Percentiles rank a stretch among this genome's conserved stretches.
phyloP scores from a whole-genome alignment of 129 eudicot species.

The Dittrichia graveolens region DNA sequence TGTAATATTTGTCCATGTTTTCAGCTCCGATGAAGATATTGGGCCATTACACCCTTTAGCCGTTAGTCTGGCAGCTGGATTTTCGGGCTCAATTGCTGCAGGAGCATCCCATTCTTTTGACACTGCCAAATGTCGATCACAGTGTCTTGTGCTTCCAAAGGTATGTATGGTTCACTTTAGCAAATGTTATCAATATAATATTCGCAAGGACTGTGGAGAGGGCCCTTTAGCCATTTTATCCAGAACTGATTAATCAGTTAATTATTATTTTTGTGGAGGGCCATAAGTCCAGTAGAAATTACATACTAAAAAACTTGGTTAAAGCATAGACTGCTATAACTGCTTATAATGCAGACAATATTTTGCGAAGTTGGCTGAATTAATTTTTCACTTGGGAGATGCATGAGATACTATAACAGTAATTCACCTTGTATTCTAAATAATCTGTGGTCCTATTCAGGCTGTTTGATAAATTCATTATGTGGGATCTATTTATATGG shows the following conservation, averaged over 20 bases:
- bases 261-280: neutral
- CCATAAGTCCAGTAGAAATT: neutral
- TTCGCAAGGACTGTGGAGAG: neutral
- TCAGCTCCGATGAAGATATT: constrained; percentile 67
- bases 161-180: constrained; percentile 41
- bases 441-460: too few relatives aligned
- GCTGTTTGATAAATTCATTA: too few relatives aligned
- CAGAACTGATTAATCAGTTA: neutral
- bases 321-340: too few relatives aligned
- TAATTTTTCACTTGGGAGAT: too few relatives aligned
- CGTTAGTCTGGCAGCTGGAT: constrained; percentile 78
- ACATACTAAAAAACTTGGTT: neutral
- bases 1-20: constrained; percentile 18
- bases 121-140: constrained; percentile 80
- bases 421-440: too few relatives aligned
- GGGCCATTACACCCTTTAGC: constrained; percentile 80
- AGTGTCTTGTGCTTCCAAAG: constrained; percentile 81
- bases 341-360: too few relatives aligned
- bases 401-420: too few relatives aligned
- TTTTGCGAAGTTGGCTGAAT: too few relatives aligned
- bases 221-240: neutral
- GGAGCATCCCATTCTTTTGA: constrained; percentile 92
- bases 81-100: constrained; percentile 85
- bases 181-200: constrained; percentile 10
- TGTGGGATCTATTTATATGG: too few relatives aligned